These are phyloP conservation scores for Bromus sterilis DNA, from an alignment of 176 grass and related monocot species.

Conservation along the genomic window DNA sequence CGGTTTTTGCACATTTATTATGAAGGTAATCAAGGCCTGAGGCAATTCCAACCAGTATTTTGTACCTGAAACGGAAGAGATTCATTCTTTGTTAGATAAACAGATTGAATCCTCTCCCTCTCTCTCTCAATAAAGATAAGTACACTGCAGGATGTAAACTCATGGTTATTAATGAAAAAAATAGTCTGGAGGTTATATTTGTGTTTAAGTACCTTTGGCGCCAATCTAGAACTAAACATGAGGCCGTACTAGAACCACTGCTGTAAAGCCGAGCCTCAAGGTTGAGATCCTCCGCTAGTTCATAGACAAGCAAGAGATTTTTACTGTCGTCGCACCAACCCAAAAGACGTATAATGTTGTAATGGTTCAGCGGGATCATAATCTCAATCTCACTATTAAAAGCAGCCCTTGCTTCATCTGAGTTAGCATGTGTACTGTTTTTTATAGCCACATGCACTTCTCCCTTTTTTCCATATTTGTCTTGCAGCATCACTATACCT, in stretches of 20 bases:
- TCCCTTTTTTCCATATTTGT: not conserved
- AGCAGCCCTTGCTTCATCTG: not conserved
- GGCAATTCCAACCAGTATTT: not conserved
- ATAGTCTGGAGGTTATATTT: too few relatives aligned
- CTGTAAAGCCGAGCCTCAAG: not conserved
- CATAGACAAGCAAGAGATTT: not conserved
- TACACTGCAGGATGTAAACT: too few relatives aligned
- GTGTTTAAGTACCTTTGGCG: not conserved
- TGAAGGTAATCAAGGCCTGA: not conserved
- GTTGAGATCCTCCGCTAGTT: not conserved
- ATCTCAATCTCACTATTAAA: not conserved
- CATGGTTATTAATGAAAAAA: too few relatives aligned
- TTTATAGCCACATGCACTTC: not conserved
- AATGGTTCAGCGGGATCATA: not conserved
- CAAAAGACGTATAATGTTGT: not conserved
- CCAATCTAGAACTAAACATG: not conserved
- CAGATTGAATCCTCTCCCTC: too few relatives aligned
- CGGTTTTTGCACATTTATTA: not conserved
- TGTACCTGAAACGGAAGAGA: not conserved
- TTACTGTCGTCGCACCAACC: not conserved
- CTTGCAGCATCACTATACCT: not conserved
- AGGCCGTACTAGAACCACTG: not conserved
- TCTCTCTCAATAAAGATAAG: too few relatives aligned
- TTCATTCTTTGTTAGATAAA: not conserved
- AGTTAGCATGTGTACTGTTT: fast-evolving